phyloP scores from a whole-genome alignment of 257 asterid species.

The Paraleonurus japonicus region DNA sequence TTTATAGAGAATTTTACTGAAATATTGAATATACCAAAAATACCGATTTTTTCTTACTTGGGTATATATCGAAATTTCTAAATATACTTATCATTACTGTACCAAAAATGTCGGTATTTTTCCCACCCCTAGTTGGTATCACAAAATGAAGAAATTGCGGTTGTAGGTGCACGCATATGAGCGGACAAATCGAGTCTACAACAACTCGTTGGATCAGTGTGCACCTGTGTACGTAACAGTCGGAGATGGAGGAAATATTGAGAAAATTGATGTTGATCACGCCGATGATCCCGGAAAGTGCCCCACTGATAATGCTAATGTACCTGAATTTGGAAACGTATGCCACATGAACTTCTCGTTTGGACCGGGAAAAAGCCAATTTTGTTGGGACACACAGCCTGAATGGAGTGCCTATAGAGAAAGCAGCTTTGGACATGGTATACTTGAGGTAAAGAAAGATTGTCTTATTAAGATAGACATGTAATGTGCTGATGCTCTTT shows the following conservation, averaged over 20 bases:
- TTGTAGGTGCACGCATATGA: conserved; percentile 90
- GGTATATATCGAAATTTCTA: neutral
- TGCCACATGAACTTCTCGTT: conserved; percentile 66
- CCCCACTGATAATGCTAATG: conserved; percentile 55
- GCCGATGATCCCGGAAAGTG: conserved; percentile 86
- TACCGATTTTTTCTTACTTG: too few relatives aligned
- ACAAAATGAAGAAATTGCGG: neutral
- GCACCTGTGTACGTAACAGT: conserved; percentile 80
- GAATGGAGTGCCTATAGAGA: conserved; percentile 97
- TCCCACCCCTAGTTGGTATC: neutral
- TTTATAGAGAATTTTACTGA: too few relatives aligned
- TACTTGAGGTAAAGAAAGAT: conserved; percentile 62
- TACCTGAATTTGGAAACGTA: conserved; percentile 65
- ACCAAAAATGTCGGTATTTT: neutral
- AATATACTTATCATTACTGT: neutral
- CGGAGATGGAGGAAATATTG: conserved; percentile 95
- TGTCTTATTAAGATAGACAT: neutral
- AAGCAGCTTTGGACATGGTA: conserved; percentile 97
- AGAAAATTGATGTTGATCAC: conserved; percentile 67
- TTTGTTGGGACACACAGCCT: conserved; percentile 93
- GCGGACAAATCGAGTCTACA: conserved; percentile 76
- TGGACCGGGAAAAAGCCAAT: conserved; percentile 73
- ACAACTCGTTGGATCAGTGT: conserved; percentile 66
- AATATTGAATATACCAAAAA: too few relatives aligned
- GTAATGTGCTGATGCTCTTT: neutral